These are phyloP conservation scores for Friedmanniomyces simplex DNA, from an alignment of 495 filamentous ascomycete species.

Conservation along the genomic window DNA sequence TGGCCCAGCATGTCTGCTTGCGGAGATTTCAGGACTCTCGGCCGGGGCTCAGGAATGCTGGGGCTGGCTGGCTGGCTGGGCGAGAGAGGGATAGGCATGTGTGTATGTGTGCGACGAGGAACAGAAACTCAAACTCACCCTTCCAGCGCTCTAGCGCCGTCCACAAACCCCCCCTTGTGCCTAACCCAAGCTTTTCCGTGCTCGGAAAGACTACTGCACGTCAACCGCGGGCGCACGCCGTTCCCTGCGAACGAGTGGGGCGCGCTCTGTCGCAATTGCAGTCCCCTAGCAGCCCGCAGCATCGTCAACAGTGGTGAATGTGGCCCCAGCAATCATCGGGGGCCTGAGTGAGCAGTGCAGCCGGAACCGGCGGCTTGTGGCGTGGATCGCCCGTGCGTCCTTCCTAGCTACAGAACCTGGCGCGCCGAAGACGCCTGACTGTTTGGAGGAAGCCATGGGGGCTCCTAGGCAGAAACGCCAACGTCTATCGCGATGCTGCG, in stretches of 20 bases:
- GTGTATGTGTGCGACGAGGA: not conserved
- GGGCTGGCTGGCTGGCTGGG: not conserved
- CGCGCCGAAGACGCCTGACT: constrained; percentile 7
- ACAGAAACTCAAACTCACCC: not conserved
- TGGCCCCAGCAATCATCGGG: constrained; percentile 1
- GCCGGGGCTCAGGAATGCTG: not conserved
- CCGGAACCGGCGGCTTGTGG: constrained; percentile 10
- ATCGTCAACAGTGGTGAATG: not conserved
- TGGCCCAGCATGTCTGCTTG: not conserved
- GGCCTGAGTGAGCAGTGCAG: not conserved
- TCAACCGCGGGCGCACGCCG: constrained; percentile 3
- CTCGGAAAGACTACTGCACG: constrained; percentile 10
- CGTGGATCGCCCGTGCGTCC: constrained; percentile 14
- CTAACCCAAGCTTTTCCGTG: not conserved
- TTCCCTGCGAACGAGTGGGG: not conserved
- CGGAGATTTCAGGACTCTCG: not conserved
- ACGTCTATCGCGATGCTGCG: constrained; percentile 7
- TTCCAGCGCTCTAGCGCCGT: not conserved
- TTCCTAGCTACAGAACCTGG: not conserved
- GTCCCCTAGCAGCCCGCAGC: constrained; percentile 6
- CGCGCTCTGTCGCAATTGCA: not conserved
- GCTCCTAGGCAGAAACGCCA: not conserved
- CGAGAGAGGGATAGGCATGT: too few species aligned
- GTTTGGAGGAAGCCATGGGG: constrained; percentile 7
- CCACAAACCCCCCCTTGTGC: not conserved